Base-by-base conservation (phyloP, 768 basidiomycete species). In the Exidia glandulosa region DNA sequence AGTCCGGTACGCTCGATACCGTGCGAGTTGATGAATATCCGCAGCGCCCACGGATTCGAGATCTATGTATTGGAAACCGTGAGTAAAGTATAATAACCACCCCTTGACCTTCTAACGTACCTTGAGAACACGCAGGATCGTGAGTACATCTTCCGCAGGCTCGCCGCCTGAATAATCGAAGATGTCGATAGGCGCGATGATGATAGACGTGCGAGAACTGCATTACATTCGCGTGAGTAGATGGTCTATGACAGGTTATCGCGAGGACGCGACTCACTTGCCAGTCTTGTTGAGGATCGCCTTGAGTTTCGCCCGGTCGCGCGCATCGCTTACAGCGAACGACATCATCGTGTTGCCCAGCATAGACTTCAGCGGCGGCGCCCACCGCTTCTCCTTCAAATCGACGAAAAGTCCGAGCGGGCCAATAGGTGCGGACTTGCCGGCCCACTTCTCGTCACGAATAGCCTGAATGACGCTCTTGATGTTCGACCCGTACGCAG, bases 121-220 rank as follows among this genome's bases (percentile, higher is more conserved):
- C 30, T 88, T 83, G 9, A 97, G 78, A 19, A 86, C 87, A 27
- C 92, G 85, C 29, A 95, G 76, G 29, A 94, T 80, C 5, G 94
- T 97, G 3, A 83, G 74, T 56, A 85, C 78, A 27, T 78, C 61
- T n/a, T 67, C 67, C 2, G 80, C 78, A 10, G 88, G 86, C 67
- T 94, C 92, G 30, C 93, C 94, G 1, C 65, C 61, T 37, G 77
- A 76, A 65, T 81, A 94, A 67, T 96, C 90, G 69, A 96, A 97
- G 45, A 88, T 63, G 66, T 94, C 92, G 34, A 78, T 83, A 60
- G 81, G 77, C 27, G 81, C 78, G 57, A 87, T 83, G 65, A 89
- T 78, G 61, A 93, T 82, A 5, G 72, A 72, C 25, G 70, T 73
- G 30, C 79, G 69, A 7, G 41, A 60, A 63, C 87, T 89, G 61